Evolutionary conservation across 192 early-diverging fungal genomes (phyloP).

Genomic region (Bifiguratus adelaidae): DNA sequence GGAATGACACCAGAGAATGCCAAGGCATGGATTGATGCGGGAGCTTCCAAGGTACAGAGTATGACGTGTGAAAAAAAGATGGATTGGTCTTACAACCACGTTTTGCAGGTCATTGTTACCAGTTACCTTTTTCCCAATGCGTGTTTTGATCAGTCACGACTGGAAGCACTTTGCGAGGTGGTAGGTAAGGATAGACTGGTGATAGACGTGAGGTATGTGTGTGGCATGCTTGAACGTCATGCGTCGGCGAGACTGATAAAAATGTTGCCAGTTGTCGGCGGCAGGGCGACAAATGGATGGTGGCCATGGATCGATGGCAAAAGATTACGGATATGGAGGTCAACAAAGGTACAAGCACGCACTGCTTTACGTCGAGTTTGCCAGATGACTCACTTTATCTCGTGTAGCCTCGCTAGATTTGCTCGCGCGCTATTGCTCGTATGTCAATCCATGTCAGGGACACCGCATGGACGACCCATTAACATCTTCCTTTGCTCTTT

Average conservation of each 20-base stretch:
- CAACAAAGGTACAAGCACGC: constrained; percentile 37
- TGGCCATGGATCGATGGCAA: constrained; percentile 99
- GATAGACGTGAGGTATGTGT: constrained; percentile 65
- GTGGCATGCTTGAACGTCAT: too few relatives aligned
- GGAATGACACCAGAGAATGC: constrained; percentile 88
- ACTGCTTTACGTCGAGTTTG: constrained; percentile 1
- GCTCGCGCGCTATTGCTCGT: constrained; percentile 56
- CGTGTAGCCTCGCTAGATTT: constrained; percentile 31
- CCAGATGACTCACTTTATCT: neutral
- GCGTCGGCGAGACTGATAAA: too few relatives aligned
- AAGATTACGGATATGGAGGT: constrained; percentile 84
- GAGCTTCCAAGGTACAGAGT: constrained; percentile 65
- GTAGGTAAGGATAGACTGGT: constrained; percentile 68
- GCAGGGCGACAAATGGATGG: constrained; percentile 65
- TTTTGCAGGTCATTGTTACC: constrained; percentile 79
- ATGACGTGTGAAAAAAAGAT: neutral
- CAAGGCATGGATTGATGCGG: constrained; percentile 70
- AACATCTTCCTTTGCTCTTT: neutral
- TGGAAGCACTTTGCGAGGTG: constrained; percentile 33
- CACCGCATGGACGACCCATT: neutral
- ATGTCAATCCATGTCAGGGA: neutral
- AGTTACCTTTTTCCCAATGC: constrained; percentile 86
- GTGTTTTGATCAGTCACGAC: constrained; percentile 54
- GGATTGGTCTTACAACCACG: neutral
- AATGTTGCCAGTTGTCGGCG: constrained; percentile 75